Percentiles rank a stretch among this genome's conserved stretches.
phyloP scores from a whole-genome alignment of 805 yeast species.

The Wilhelminamyces savonicus region DNA sequence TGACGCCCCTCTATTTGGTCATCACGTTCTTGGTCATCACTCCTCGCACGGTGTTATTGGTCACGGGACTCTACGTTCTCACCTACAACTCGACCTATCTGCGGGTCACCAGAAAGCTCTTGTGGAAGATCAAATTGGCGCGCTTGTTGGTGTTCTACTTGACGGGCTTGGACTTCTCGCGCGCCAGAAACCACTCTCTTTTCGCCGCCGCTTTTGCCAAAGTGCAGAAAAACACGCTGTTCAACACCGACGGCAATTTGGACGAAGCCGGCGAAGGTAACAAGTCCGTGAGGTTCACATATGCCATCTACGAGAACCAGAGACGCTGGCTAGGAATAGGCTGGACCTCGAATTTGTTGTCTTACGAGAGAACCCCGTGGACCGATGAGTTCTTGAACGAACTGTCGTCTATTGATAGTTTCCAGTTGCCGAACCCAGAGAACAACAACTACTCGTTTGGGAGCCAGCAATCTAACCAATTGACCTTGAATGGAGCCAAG shows the following conservation, averaged over 20 bases:
- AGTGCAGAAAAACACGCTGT: slow-evolving; percentile 34
- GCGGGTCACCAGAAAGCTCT: slow-evolving; percentile 70
- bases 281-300: slow-evolving; percentile 73
- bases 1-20: slow-evolving; percentile 79
- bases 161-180: slow-evolving; percentile 77
- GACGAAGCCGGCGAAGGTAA: slow-evolving; percentile 10
- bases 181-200: slow-evolving; percentile 37
- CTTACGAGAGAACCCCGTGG: slow-evolving; percentile 95
- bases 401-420: slow-evolving; percentile 66
- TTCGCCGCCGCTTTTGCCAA: slow-evolving; percentile 53
- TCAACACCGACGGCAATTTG: slow-evolving; percentile 13
- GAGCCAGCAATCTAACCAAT: slow-evolving; percentile 20
- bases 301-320: slow-evolving; percentile 90
- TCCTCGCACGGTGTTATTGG: slow-evolving; percentile 61
- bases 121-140: slow-evolving; percentile 76
- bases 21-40: slow-evolving; percentile 61
- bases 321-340: slow-evolving; percentile 97
- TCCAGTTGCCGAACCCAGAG: slow-evolving; percentile 63
- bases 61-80: slow-evolving; percentile 54
- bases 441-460: slow-evolving; percentile 19
- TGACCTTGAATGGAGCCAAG: slow-evolving; percentile 54
- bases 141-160: slow-evolving; percentile 71
- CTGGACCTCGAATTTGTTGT: slow-evolving; percentile 88
- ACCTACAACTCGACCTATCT: slow-evolving; percentile 87
- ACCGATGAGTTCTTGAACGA: slow-evolving; percentile 93